Evolutionary conservation across 495 filamentous ascomycete genomes (phyloP), one percentile per base, ranked within the genome.

Genomic region (Cercophora newfieldiana): DNA sequence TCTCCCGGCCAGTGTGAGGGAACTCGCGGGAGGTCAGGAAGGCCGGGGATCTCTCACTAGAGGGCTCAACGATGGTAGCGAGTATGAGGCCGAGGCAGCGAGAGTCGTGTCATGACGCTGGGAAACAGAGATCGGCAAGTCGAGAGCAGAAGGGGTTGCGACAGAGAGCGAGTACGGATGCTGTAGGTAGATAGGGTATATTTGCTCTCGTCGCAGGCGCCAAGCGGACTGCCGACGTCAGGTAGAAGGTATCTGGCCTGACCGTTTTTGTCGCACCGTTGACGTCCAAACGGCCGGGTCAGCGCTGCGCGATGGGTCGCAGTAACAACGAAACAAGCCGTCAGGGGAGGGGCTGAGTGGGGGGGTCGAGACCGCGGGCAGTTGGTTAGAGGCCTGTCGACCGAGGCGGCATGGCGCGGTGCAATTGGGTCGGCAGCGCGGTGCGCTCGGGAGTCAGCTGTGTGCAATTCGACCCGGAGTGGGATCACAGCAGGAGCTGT

Each of bases 21-120:
- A 44, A 14, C 4, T 16, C 10, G 18, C 37, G 12, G 8, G 59
- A 62, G 59, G 14, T 21, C n/a, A 55, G 51, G 14, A 1, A 26
- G 18, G 29, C 48, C 55, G 49, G 48, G 47, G n/a, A n/a, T 37
- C 5, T 8, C 22, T 19, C 16, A 57, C 54, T 26, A n/a, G 64
- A 63, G 58, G 65, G 62, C 31, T 30, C 67, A 67, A 65, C 59
- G 69, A 62, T 33, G 65, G 50, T 58, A 59, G 61, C 55, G 63
- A 59, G 60, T 67, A 67, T 74, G 67, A 66, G 66, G 62, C 51
- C 61, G 69, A 64, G 48, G 49, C 49, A 48, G 44, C 19, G 31
- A 22, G 44, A 25, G 64, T 61, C 31, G 64, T 63, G 53, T 66
- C 66, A 72, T 67, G 44, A 37, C 64, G 28, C 55, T 57, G 66